Conservation (phyloP, 176 grass and related monocot species). For the Eragrostis curvula region DNA sequence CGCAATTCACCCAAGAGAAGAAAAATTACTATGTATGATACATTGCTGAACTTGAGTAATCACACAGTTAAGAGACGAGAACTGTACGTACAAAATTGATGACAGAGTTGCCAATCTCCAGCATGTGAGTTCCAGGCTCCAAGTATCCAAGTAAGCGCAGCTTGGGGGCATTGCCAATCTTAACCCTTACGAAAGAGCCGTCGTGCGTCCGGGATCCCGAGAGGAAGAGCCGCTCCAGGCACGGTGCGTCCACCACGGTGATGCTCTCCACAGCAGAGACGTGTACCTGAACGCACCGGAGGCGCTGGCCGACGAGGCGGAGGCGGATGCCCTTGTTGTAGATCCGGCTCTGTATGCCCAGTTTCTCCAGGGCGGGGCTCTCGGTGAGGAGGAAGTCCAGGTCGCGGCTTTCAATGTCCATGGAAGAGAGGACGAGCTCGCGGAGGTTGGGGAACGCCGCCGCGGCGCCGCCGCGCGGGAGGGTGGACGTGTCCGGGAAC, state of each 20-base stretch:
- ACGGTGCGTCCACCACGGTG: slow-evolving; percentile 14
- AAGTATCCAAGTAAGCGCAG: slow-evolving; percentile 2
- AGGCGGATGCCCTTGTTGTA: neutral
- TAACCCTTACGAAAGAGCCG: neutral
- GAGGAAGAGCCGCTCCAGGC: slow-evolving; percentile 10
- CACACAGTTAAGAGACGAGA: neutral
- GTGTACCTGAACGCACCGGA: slow-evolving; percentile 27
- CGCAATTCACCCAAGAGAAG: neutral
- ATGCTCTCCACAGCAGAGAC: neutral
- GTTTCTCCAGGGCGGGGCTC: slow-evolving; percentile 34
- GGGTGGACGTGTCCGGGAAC: slow-evolving; percentile 14
- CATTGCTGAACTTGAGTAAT: no score
- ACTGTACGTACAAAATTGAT: neutral
- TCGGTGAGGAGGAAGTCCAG: slow-evolving; percentile 30
- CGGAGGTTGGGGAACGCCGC: slow-evolving; percentile 29
- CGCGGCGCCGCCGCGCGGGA: neutral
- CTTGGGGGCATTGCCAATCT: slow-evolving; percentile 3
- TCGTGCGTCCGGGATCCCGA: no score
- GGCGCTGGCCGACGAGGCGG: slow-evolving; percentile 29
- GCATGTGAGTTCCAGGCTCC: neutral
- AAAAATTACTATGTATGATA: no score
- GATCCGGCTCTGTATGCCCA: slow-evolving; percentile 5
- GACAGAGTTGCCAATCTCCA: neutral
- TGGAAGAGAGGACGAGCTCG: slow-evolving; percentile 36
- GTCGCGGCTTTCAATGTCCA: neutral